Conservation (phyloP, 2,329 filamentous ascomycete species). For the Alternaria atra region DNA sequence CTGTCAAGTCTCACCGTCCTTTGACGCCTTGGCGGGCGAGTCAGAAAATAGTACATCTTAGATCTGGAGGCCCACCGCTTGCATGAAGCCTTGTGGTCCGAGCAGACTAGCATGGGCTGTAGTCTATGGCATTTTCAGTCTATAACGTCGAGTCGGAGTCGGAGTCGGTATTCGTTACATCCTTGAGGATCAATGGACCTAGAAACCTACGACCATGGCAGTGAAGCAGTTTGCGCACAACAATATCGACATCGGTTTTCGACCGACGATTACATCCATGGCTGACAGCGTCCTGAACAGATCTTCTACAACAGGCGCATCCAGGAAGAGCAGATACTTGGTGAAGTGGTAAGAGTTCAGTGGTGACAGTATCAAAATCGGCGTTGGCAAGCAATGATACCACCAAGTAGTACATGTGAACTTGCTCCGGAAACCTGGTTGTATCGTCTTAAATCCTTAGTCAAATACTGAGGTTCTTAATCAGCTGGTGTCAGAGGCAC, state of each 20-base stretch:
- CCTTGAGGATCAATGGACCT: background rate
- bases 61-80: conserved; percentile 4
- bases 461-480: background rate
- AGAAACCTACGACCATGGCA: background rate
- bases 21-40: conserved; percentile 14
- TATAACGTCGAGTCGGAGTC: background rate
- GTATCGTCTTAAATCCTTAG: background rate
- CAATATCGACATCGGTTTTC: background rate
- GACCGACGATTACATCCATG: background rate
- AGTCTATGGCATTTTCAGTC: conserved; percentile 1
- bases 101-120: conserved; percentile 6
- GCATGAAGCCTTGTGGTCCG: conserved; percentile 8
- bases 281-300: background rate
- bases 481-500: background rate
- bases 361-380: background rate
- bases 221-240: background rate
- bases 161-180: background rate
- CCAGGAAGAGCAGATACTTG: background rate
- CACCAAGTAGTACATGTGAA: background rate
- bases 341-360: background rate
- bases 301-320: background rate
- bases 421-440: background rate
- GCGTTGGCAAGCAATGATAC: background rate
- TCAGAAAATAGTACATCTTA: conserved; percentile 8
- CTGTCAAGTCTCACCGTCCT: conserved; percentile 18